phyloP scores from a whole-genome alignment of 192 early-diverging fungal genomes.

The Coemansia sp. region DNA sequence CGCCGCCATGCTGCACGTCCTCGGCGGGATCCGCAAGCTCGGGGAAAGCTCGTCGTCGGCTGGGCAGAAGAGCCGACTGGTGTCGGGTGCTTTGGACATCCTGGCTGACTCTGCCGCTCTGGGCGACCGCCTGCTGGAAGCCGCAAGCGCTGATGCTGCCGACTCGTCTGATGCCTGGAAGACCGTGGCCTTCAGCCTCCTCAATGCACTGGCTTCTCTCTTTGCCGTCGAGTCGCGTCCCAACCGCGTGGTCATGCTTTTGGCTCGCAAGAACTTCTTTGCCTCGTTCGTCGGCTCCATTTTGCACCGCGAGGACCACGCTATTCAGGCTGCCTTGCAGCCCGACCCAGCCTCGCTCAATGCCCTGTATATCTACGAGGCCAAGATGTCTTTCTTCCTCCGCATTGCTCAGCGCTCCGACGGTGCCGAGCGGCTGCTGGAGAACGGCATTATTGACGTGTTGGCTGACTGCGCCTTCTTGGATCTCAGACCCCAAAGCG shows the following conservation, averaged over 20 bases:
- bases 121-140: conserved; percentile 75
- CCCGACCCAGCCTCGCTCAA: conserved; percentile 60
- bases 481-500: conserved; percentile 61
- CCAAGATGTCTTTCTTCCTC: conserved; percentile 81
- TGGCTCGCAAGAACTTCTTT: conserved; percentile 61
- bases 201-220: conserved; percentile 69
- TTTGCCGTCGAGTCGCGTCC: conserved; percentile 51
- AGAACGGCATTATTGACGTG: conserved; percentile 78
- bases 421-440: conserved; percentile 77
- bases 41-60: conserved; percentile 18
- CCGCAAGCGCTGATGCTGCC: conserved; percentile 79
- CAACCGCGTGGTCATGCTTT: conserved; percentile 52
- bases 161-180: conserved; percentile 82
- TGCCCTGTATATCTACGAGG: conserved; percentile 74
- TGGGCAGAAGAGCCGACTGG: conserved; percentile 31
- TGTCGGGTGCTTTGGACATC: conserved; percentile 52
- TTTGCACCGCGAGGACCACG: conserved; percentile 65
- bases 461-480: conserved; percentile 75
- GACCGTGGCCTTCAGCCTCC: conserved; percentile 78
- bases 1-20: conserved; percentile 69
- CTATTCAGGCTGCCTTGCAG: conserved; percentile 57
- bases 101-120: conserved; percentile 32
- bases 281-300: conserved; percentile 59
- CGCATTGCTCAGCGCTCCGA: conserved; percentile 73
- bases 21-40: conserved; percentile 56